Percentiles rank a stretch among this genome's conserved stretches.
Evolutionary conservation across 2,329 filamentous ascomycete species (phyloP).

Genomic region (Calonectria fujianensis): DNA sequence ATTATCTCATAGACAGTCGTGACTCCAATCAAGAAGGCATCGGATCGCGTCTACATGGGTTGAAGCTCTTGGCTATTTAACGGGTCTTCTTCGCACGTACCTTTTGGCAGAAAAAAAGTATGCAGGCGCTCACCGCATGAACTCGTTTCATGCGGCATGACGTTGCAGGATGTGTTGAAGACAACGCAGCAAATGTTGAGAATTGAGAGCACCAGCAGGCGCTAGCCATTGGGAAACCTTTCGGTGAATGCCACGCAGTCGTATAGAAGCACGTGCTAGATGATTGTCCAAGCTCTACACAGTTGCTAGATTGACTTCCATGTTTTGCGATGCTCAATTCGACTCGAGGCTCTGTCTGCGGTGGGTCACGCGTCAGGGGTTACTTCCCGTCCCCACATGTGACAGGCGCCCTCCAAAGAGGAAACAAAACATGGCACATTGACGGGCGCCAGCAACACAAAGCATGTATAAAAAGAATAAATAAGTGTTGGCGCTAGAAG

Average conservation of each 20-base stretch:
- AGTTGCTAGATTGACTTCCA: not conserved
- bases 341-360: conserved; percentile 28
- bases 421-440: conserved; percentile 24
- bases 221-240: too few species aligned
- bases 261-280: not conserved
- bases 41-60: not conserved
- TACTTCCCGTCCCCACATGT: conserved; percentile 25
- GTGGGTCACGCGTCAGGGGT: conserved; percentile 23
- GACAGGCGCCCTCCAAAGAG: conserved; percentile 24
- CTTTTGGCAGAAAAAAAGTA: not conserved
- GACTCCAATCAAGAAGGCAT: not conserved
- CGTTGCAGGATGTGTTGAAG: conserved; percentile 3
- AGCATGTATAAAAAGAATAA: not conserved
- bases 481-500: not conserved
- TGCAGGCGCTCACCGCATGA: conserved; percentile 27
- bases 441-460: not conserved
- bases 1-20: not conserved
- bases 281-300: not conserved
- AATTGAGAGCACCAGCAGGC: not conserved
- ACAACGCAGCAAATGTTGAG: not conserved
- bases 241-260: not conserved
- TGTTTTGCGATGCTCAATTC: conserved; percentile 26
- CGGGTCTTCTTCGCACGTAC: not conserved
- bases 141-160: conserved; percentile 24
- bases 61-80: not conserved